Conservation (phyloP, 371 early-diverging fungal species). For the Sporodiniella umbellata region DNA sequence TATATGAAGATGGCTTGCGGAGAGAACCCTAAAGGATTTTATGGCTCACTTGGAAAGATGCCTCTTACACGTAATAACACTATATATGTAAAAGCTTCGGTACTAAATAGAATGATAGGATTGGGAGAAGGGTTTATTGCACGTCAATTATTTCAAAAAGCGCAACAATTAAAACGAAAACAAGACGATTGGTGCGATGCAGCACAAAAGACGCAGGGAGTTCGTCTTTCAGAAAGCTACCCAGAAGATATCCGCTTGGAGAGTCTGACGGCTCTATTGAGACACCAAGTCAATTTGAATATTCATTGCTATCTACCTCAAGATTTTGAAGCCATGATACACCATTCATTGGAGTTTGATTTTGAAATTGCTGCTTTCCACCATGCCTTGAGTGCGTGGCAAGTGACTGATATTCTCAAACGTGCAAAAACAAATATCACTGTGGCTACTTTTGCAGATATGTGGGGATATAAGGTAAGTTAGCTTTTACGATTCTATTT, state of each 20-base stretch:
- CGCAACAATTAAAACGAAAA: slow-evolving; percentile 41
- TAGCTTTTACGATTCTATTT: neutral
- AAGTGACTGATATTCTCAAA: slow-evolving; percentile 51
- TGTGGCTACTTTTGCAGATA: slow-evolving; percentile 66
- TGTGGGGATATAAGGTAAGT: slow-evolving; percentile 54
- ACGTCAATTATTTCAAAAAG: slow-evolving; percentile 62
- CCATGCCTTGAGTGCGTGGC: slow-evolving; percentile 67
- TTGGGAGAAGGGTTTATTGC: slow-evolving; percentile 73
- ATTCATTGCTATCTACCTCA: slow-evolving; percentile 56
- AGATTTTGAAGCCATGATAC: slow-evolving; percentile 60
- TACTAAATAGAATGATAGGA: no score
- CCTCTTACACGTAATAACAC: slow-evolving; percentile 38
- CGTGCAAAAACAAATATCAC: slow-evolving; percentile 61
- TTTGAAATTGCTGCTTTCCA: slow-evolving; percentile 67
- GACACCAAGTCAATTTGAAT: slow-evolving; percentile 56
- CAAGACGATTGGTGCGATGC: slow-evolving; percentile 85
- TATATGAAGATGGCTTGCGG: slow-evolving; percentile 91
- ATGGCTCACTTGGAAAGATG: slow-evolving; percentile 34
- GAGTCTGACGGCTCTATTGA: slow-evolving; percentile 51
- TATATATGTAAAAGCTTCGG: neutral
- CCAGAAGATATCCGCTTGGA: slow-evolving; percentile 52
- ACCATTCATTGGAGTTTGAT: slow-evolving; percentile 58
- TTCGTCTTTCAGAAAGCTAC: slow-evolving; percentile 37
- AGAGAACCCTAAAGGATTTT: slow-evolving; percentile 71
- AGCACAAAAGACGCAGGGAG: slow-evolving; percentile 36